Conservation (phyloP, 495 filamentous ascomycete species). For the Hyaloscypha bicolor region DNA sequence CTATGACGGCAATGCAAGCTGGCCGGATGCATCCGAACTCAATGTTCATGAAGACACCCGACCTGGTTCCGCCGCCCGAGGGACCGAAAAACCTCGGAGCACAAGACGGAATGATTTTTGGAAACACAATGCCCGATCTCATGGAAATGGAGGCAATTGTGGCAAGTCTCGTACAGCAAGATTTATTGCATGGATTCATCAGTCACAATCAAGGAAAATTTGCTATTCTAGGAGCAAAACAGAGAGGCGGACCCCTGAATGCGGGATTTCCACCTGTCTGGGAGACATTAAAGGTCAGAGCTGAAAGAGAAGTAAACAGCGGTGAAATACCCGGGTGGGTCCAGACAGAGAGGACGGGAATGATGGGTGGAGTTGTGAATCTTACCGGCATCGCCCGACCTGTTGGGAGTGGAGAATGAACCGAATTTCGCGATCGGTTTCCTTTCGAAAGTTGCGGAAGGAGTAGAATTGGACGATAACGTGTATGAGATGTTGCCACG, state of each 20-base stretch:
- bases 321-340: conserved; percentile 61
- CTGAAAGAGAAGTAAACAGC: conserved; percentile 30
- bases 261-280: conserved; percentile 38
- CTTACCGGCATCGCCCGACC: conserved; percentile 33
- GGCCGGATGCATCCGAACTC: conserved; percentile 24
- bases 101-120: conserved; percentile 50
- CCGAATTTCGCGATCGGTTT: no score
- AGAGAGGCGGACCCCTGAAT: conserved; percentile 57
- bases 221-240: conserved; percentile 78
- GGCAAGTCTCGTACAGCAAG: conserved; percentile 76
- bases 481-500: no score
- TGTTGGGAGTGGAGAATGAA: conserved; percentile 30
- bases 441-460: no score
- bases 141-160: conserved; percentile 77
- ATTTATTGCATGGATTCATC: conserved; percentile 84
- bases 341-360: conserved; percentile 31
- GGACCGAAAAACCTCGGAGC: conserved; percentile 49
- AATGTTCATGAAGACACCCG: conserved; percentile 31
- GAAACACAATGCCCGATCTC: conserved; percentile 56
- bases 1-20: conserved; percentile 25
- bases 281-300: conserved; percentile 29
- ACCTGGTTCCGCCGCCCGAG: conserved; percentile 47
- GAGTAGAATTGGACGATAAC: not conserved
- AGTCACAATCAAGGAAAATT: conserved; percentile 75
- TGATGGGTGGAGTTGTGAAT: conserved; percentile 34